These are phyloP conservation scores for Rhodocollybia butyracea DNA, from an alignment of 768 basidiomycete genomes.

Conservation along the genomic window DNA sequence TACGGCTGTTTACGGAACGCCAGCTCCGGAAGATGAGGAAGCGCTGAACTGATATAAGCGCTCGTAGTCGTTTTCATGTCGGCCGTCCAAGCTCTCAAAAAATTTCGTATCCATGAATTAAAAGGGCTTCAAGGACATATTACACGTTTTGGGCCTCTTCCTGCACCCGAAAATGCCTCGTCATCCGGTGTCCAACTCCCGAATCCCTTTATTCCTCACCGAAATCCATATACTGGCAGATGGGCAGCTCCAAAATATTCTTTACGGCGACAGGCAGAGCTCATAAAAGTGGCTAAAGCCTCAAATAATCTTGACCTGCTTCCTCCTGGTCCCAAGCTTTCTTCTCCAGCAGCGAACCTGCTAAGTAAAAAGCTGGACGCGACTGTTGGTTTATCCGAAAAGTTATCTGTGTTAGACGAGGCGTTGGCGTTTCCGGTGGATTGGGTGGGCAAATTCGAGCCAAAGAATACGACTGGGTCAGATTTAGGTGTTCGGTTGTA, in stretches of 20 bases:
- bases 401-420: conserved; percentile 3
- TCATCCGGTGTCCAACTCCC: conserved; percentile 27
- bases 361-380: not conserved
- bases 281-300: conserved; percentile 67
- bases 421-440: conserved; percentile 28
- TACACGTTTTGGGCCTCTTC: conserved; percentile 33
- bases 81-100: conserved; percentile 30
- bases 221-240: conserved; percentile 54
- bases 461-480: conserved; percentile 42
- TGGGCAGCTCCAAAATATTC: conserved; percentile 75
- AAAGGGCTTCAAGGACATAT: conserved; percentile 33
- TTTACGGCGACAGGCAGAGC: conserved; percentile 70
- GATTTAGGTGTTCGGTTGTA: conserved; percentile 66
- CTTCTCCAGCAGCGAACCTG: conserved; percentile 5
- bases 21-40: too few species aligned
- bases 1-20: too few species aligned
- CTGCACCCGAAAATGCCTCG: conserved; percentile 12
- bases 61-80: not conserved
- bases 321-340: conserved; percentile 66
- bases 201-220: conserved; percentile 72
- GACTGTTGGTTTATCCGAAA: not conserved
- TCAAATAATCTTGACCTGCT: conserved; percentile 54
- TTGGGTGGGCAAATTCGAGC: conserved; percentile 37
- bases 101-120: conserved; percentile 46
- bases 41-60: too few species aligned